A percentile compares a stretch with the other conserved stretches of the same genome.
Evolutionary conservation across 495 filamentous ascomycete species (phyloP).

Genomic region (Penicillium ochrochloron): DNA sequence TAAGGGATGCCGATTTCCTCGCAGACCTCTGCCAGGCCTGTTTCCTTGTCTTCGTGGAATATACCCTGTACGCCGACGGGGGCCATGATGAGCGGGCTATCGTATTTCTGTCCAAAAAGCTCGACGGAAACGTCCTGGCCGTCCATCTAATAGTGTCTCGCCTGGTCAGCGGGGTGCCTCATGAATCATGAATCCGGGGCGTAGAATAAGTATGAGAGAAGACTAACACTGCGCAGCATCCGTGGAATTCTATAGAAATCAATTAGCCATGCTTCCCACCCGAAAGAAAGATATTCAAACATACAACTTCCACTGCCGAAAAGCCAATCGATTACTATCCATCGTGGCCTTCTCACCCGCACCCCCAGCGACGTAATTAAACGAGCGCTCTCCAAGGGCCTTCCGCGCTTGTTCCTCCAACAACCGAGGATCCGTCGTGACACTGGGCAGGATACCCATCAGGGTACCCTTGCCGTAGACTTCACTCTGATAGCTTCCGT

Average conservation of each 20-base stretch:
- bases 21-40: conserved; percentile 56
- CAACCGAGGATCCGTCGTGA: conserved; percentile 64
- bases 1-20: conserved; percentile 58
- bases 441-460: conserved; percentile 49
- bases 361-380: conserved; percentile 66
- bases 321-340: conserved; percentile 67
- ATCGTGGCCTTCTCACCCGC: conserved; percentile 68
- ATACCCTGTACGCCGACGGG: conserved; percentile 63
- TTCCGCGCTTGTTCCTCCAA: conserved; percentile 61
- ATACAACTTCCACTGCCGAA: conserved; percentile 67
- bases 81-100: conserved; percentile 58
- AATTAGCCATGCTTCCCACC: conserved; percentile 11
- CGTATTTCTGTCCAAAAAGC: conserved; percentile 60
- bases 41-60: conserved; percentile 61
- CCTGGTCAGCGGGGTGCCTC: conserved; percentile 4
- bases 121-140: conserved; percentile 57
- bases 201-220: neutral
- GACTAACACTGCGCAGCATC: conserved; percentile 45
- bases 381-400: conserved; percentile 51
- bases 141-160: conserved; percentile 33
- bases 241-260: conserved; percentile 37
- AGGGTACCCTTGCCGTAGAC: conserved; percentile 57
- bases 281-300: neutral
- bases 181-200: neutral
- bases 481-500: conserved; percentile 52